Evolutionary conservation across 768 basidiomycete genomes (phyloP), one percentile per base, ranked within the genome.

Genomic region (Amanita phalloides): DNA sequence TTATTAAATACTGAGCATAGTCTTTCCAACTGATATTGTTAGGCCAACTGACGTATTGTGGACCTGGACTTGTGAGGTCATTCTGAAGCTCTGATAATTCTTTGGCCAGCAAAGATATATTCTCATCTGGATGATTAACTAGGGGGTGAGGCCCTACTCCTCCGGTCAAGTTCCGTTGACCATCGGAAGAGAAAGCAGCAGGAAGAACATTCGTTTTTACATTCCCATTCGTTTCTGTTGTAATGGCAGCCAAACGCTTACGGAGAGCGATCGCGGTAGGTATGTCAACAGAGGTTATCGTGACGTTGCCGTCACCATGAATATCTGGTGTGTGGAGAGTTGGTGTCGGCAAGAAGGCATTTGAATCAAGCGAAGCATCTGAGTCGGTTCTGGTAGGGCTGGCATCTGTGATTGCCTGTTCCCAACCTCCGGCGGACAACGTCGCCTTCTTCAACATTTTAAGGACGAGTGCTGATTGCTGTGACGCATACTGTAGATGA

Each of bases 1-100:
- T 82, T 36, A 94, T 68, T 68, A 90, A 80, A 67, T 94, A 99
- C 36, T 85, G 77, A 26, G 78, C 78, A 62, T 93, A 98, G 65
- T 91, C 86, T 60, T 74, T 78, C 61, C 81, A 76, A 0, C 83
- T 84, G 55, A 98, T 76, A 63, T 93, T 97, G 44, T 82, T 73
- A 0, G 94, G 94, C 81, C 89, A 99, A 14, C 73, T 75, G 36
- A 93, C 74, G 48, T 71, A 68, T 45, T 72, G 64, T 6, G 82
- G 77, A 3, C 94, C 92, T 26, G 74, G 70, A 51, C 84, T 85
- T 17, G 77, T 78, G 17, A 99, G 71, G 61, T 94, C 92, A 6
- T 72, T 74, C 57, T 85, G 76, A 39, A 92, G 71, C 52, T 90
- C 90, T 10, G 81, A 76, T 56, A 89, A 83, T 43, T 87, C 84